Conservation (phyloP, 306 rosid genomes). For the Medicago arabica region DNA sequence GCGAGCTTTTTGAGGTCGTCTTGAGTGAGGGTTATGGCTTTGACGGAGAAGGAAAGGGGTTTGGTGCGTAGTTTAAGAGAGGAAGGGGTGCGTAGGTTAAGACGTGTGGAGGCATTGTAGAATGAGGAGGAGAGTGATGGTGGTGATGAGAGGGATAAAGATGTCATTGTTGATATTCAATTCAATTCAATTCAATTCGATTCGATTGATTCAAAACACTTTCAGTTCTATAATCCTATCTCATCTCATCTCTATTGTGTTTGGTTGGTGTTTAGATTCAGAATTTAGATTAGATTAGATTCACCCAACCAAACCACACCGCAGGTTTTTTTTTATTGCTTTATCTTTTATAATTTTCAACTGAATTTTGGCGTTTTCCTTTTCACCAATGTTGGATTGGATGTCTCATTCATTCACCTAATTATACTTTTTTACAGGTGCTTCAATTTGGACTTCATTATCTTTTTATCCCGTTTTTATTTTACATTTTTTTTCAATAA, state of each 20-base stretch:
- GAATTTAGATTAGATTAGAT: neutral
- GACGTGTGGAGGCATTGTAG: conserved; percentile 55
- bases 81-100: conserved; percentile 55
- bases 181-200: neutral
- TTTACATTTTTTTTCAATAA: no score
- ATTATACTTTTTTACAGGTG: neutral
- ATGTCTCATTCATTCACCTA: conserved; percentile 1
- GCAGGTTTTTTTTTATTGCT: neutral
- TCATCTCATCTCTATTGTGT: conserved; percentile 4
- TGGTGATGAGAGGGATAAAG: conserved; percentile 65
- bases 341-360: neutral
- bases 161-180: conserved; percentile 54
- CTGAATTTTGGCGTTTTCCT: neutral
- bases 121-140: conserved; percentile 57
- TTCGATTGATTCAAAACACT: no score
- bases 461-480: no score
- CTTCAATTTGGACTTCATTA: neutral
- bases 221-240: neutral
- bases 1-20: conserved; percentile 86
- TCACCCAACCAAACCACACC: conserved; percentile 14
- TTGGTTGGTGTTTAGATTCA: conserved; percentile 23
- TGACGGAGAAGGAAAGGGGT: conserved; percentile 47
- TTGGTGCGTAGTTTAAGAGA: conserved; percentile 53
- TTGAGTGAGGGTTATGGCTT: conserved; percentile 75
- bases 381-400: neutral